These are phyloP conservation scores for Suillus weaverae DNA, from an alignment of 768 basidiomycete species.

Conservation along the genomic window DNA sequence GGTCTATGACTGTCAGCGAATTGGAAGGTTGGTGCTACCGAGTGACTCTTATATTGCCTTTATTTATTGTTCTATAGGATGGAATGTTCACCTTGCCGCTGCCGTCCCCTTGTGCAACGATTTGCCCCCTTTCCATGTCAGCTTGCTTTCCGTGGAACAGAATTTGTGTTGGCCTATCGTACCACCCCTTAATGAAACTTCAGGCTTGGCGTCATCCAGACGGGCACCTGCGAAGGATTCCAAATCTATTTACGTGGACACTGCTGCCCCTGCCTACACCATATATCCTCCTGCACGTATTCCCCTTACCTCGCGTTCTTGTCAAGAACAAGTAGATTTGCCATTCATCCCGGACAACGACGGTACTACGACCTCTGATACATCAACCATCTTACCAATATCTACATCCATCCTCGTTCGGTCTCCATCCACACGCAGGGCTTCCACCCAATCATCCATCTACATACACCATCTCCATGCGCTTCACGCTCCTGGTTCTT, in stretches of 20 bases:
- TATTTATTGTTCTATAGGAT: conserved; percentile 47
- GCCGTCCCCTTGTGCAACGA: conserved; percentile 39
- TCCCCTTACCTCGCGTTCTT: conserved; percentile 42
- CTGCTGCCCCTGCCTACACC: conserved; percentile 48
- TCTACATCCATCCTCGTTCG: conserved; percentile 60
- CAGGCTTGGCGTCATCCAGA: conserved; percentile 27
- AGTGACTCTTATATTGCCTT: conserved; percentile 6
- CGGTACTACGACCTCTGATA: conserved; percentile 23
- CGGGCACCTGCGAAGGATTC: conserved; percentile 33
- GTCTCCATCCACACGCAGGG: conserved; percentile 45
- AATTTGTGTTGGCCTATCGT: conserved; percentile 62
- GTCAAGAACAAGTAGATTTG: conserved; percentile 23
- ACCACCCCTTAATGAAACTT: conserved; percentile 24
- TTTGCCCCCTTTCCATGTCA: conserved; percentile 57
- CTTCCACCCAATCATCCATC: conserved; percentile 45
- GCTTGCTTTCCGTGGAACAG: conserved; percentile 58
- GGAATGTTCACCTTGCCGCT: conserved; percentile 54
- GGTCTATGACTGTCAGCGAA: conserved; percentile 57
- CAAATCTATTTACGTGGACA: conserved; percentile 35
- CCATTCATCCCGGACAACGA: conserved; percentile 37
- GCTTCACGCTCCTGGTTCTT: conserved; percentile 42
- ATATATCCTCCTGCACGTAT: conserved; percentile 44
- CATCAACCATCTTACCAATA: conserved; percentile 51
- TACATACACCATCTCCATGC: conserved; percentile 63
- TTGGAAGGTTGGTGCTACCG: conserved; percentile 54